phyloP scores from a whole-genome alignment of 306 rosid species.

The Casuarina glauca region DNA sequence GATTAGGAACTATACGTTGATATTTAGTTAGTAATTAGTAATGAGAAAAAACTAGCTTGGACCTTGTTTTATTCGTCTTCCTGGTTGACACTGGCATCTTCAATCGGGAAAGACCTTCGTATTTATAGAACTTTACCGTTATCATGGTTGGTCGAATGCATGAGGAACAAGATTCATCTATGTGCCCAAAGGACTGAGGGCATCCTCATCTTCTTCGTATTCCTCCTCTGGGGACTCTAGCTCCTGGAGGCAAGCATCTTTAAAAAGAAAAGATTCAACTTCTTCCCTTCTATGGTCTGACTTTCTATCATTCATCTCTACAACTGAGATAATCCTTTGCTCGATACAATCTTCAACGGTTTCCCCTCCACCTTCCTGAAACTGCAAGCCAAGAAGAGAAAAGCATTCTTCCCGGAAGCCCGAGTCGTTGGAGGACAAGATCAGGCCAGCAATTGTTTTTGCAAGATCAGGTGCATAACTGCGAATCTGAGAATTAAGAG shows the following conservation, averaged over 20 bases:
- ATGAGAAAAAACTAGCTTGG: neutral
- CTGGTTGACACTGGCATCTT: neutral
- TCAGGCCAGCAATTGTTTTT: conserved; percentile 75
- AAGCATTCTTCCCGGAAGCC: conserved; percentile 74
- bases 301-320: conserved; percentile 65
- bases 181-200: conserved; percentile 44
- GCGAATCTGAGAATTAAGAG: conserved; percentile 55
- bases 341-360: conserved; percentile 51
- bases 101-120: neutral
- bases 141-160: conserved; percentile 1
- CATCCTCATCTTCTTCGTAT: conserved; percentile 29
- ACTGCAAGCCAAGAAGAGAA: conserved; percentile 75
- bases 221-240: conserved; percentile 43
- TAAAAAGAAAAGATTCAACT: conserved; percentile 58
- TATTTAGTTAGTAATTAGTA: neutral
- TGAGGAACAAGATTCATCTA: conserved; percentile 18
- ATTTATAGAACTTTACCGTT: neutral
- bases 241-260: conserved; percentile 42
- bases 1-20: neutral
- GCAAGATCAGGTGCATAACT: conserved; percentile 85
- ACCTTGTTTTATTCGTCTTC: neutral
- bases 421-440: conserved; percentile 65
- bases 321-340: conserved; percentile 63
- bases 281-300: conserved; percentile 56
- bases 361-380: conserved; percentile 53